Percentiles rank a stretch among this genome's conserved stretches.
Evolutionary conservation across 352 stramenopile species (phyloP).

Genomic region (Phytophthora pseudosyringae): DNA sequence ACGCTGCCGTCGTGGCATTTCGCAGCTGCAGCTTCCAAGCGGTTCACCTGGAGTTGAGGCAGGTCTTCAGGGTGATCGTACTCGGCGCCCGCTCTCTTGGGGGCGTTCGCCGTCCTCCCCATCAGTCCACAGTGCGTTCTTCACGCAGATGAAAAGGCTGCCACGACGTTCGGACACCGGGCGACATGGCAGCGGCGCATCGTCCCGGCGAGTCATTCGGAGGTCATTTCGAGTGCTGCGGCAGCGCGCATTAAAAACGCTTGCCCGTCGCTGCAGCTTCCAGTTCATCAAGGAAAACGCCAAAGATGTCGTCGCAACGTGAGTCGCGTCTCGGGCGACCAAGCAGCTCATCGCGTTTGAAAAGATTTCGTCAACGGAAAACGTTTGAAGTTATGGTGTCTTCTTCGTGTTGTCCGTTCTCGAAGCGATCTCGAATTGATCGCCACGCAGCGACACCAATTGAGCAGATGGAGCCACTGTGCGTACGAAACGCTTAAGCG

Average conservation of each 20-base stretch:
- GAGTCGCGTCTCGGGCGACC: slow-evolving; percentile 1
- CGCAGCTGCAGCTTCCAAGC: slow-evolving; percentile 81
- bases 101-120: slow-evolving; percentile 74
- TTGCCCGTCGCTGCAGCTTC: slow-evolving; percentile 58
- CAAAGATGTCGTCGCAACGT: slow-evolving; percentile 37
- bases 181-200: slow-evolving; percentile 46
- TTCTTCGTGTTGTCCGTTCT: background rate
- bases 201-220: slow-evolving; percentile 54
- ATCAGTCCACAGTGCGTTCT: slow-evolving; percentile 86
- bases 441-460: slow-evolving; percentile 60
- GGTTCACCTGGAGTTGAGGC: slow-evolving; percentile 84
- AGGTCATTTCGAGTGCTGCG: slow-evolving; percentile 62
- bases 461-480: slow-evolving; percentile 51
- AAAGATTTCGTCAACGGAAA: slow-evolving; percentile 24
- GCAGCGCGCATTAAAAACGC: slow-evolving; percentile 50
- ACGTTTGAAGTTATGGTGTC: slow-evolving; percentile 15
- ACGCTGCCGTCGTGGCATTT: slow-evolving; percentile 72
- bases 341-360: slow-evolving; percentile 23
- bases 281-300: slow-evolving; percentile 67
- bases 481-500: slow-evolving; percentile 22
- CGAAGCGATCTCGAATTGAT: slow-evolving; percentile 45
- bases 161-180: slow-evolving; percentile 68
- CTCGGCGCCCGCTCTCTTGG: slow-evolving; percentile 88
- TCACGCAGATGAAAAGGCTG: slow-evolving; percentile 79
- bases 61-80: slow-evolving; percentile 93